These are phyloP conservation scores for Litchi chinensis DNA, from an alignment of 345 rosid species.

Conservation along the genomic window DNA sequence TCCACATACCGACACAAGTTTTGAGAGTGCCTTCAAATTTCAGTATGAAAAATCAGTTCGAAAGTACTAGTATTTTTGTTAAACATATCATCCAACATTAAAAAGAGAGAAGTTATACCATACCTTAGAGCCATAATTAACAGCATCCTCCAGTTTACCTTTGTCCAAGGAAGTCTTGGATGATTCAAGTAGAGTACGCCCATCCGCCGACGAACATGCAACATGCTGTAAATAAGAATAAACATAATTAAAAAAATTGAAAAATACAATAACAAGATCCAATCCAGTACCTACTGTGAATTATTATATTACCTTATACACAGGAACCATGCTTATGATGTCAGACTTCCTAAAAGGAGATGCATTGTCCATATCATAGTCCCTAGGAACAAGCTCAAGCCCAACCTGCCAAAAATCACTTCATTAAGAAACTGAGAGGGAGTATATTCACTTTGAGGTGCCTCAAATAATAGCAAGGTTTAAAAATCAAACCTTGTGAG, in stretches of 20 bases:
- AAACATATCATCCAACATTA: slow-evolving; percentile 6
- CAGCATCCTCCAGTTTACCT: slow-evolving; percentile 98
- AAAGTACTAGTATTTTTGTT: not conserved
- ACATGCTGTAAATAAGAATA: slow-evolving; percentile 62
- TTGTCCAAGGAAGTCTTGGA: slow-evolving; percentile 95
- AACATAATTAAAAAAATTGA: slow-evolving; percentile 21
- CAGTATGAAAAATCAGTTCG: slow-evolving; percentile 28
- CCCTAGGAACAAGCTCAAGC: slow-evolving; percentile 89
- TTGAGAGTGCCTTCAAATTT: slow-evolving; percentile 78
- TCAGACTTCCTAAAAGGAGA: slow-evolving; percentile 76
- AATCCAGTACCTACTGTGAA: not conserved
- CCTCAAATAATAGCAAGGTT: slow-evolving; percentile 14
- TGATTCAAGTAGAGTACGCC: slow-evolving; percentile 85
- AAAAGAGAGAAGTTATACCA: slow-evolving; percentile 8
- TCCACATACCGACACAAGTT: slow-evolving; percentile 92
- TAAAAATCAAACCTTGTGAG: slow-evolving; percentile 71
- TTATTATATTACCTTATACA: slow-evolving; percentile 66
- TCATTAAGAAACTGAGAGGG: slow-evolving; percentile 24
- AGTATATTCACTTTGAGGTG: slow-evolving; percentile 10
- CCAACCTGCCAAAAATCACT: slow-evolving; percentile 69
- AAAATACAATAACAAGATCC: not conserved
- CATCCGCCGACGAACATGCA: slow-evolving; percentile 97
- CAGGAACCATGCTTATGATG: slow-evolving; percentile 88
- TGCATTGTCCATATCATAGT: slow-evolving; percentile 83
- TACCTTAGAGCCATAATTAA: slow-evolving; percentile 90